phyloP scores from a whole-genome alignment of 1,139 yeast genomes.

The Saccharomyces pastorianus region DNA sequence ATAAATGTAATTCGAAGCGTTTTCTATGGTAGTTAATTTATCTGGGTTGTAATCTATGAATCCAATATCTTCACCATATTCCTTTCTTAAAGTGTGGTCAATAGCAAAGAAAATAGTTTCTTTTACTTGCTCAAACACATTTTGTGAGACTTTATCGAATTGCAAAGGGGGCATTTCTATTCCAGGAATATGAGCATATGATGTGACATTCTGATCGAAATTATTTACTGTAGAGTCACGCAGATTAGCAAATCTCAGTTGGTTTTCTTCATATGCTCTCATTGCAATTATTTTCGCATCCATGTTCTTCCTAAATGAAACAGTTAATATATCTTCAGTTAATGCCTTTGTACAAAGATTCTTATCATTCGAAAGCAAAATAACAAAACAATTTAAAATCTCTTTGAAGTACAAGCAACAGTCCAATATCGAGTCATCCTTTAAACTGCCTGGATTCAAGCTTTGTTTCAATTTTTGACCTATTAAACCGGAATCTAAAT shows the following conservation, averaged over 20 bases:
- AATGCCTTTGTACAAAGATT: constrained; percentile 75
- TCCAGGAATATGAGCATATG: neutral
- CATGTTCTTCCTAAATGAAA: constrained; percentile 54
- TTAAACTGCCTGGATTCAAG: constrained; percentile 37
- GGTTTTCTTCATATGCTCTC: constrained; percentile 40
- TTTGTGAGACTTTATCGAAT: constrained; percentile 2
- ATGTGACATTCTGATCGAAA: neutral
- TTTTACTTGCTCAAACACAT: constrained; percentile 36
- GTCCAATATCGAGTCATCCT: constrained; percentile 82
- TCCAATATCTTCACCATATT: constrained; percentile 52
- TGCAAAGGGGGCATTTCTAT: neutral
- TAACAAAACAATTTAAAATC: constrained; percentile 41
- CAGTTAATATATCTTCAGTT: constrained; percentile 57
- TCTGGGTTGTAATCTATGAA: constrained; percentile 41
- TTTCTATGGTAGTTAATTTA: constrained; percentile 34
- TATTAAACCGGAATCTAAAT: constrained; percentile 40
- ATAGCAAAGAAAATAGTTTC: constrained; percentile 40
- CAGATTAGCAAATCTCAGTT: constrained; percentile 19
- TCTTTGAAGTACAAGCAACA: constrained; percentile 63
- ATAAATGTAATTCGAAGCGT: constrained; percentile 38
- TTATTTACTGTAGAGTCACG: neutral
- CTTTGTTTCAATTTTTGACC: constrained; percentile 61
- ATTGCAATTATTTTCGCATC: constrained; percentile 51
- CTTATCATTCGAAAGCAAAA: constrained; percentile 71
- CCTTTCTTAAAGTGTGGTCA: constrained; percentile 45